Base-by-base conservation (phyloP, 2,329 filamentous ascomycete species). In the Fusarium sp. region DNA sequence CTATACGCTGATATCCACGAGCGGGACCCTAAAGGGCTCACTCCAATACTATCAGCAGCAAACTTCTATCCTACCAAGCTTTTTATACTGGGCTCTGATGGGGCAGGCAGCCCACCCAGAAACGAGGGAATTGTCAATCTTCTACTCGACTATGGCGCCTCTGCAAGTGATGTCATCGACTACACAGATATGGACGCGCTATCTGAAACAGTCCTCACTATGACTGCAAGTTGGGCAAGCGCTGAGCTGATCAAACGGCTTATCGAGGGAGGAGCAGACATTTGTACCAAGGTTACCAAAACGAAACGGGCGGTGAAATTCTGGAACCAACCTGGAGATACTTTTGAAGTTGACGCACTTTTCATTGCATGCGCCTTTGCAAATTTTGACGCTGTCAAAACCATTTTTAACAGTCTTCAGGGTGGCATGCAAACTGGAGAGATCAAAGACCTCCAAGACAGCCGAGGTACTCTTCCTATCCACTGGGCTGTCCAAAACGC, bases 171-270 rank as follows among this genome's bases (percentile, higher is more conserved):
- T 9, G 41, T 2, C 9, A 2, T 38, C 18, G 0, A 1, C 5
- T 18, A 0, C 11, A 0, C 0, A 8, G 3, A 18, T 6, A 0
- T 0, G 8, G 32, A 34, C 2, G 3, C 2, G 41, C 8, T 2
- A 8, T 4, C 1, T 22, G 41, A 43, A 24, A 57, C 12, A 18
- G 5, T 27, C 1, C 16, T 57, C 3, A 51, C 13, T 22, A 2
- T 40, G 1, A 15, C 16, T 16, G 24, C 30, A 12, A n/a, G 16
- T 3, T 57, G 30, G 54, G 44, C 30, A 1, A 8, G 44, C 1
- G 1, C 24, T 2, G 54, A 12, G 4, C 4, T 57, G 9, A 22
- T 49, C 15, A 9, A 7, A 3, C 15, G 54, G 4, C 45, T 57
- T 0, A 30, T 41, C 6, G 2, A 12, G 1, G 13, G 0, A 6